Conservation (phyloP, 495 filamentous ascomycete species). For the Beverwykella pulmonaria region DNA sequence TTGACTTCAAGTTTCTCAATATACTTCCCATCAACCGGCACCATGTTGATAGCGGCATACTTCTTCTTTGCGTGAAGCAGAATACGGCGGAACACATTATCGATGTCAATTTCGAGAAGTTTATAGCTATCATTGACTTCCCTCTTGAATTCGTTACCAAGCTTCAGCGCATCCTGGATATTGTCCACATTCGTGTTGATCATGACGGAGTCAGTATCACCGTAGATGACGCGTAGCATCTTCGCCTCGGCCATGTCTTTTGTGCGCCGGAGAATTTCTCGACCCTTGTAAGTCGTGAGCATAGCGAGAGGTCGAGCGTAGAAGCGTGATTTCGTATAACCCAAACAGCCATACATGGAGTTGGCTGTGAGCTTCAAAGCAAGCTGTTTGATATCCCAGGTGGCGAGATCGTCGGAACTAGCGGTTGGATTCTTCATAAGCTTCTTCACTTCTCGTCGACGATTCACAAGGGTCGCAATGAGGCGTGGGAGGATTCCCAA, state of each 20-base stretch:
- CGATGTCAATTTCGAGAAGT: conserved; percentile 94
- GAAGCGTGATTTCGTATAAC: conserved; percentile 93
- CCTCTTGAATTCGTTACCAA: conserved; percentile 79
- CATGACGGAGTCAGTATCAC: conserved; percentile 99
- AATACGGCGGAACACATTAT: conserved; percentile 93
- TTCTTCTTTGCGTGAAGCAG: conserved; percentile 98
- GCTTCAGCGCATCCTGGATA: conserved; percentile 83
- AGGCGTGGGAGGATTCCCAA: conserved; percentile 85
- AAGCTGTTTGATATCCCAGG: conserved; percentile 98
- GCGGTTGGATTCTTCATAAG: conserved; percentile 93
- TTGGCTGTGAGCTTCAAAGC: conserved; percentile 97
- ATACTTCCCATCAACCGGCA: conserved; percentile 85
- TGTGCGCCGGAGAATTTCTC: conserved; percentile 93
- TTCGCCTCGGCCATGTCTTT: conserved; percentile 91
- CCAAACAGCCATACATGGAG: conserved; percentile 99
- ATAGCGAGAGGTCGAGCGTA: conserved; percentile 93
- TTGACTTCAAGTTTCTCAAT: conserved; percentile 97
- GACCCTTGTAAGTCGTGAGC: conserved; percentile 95
- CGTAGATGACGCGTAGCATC: conserved; percentile 90
- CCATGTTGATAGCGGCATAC: conserved; percentile 94
- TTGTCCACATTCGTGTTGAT: conserved; percentile 97
- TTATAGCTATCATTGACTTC: conserved; percentile 87
- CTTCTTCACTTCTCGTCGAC: conserved; percentile 86
- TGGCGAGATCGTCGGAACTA: conserved; percentile 79
- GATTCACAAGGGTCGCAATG: conserved; percentile 85